A percentile compares a stretch with the other conserved stretches of the same genome.
Evolutionary conservation across 2,329 filamentous ascomycete species (phyloP).

Genomic region (Geosmithia putterillii): DNA sequence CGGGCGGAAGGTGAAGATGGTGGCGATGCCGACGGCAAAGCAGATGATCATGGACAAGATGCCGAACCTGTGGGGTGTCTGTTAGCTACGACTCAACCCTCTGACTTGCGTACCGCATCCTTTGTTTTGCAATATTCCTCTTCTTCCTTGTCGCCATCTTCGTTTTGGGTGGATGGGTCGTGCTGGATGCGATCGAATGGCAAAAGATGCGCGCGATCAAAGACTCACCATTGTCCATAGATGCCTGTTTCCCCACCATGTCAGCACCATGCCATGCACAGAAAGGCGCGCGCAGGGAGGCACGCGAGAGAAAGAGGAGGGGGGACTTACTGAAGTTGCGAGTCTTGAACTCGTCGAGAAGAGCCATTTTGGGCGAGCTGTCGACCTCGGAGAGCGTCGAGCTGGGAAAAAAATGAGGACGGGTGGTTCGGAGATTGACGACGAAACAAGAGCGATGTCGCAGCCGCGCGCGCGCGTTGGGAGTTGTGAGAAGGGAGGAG

Average conservation of each 20-base stretch:
- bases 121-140: too few relatives aligned
- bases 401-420: too few relatives aligned
- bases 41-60: conserved; percentile 60
- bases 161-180: too few relatives aligned
- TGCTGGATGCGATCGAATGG: background rate
- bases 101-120: too few relatives aligned
- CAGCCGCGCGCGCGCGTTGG: background rate
- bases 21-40: conserved; percentile 56
- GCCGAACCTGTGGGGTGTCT: conserved; percentile 40
- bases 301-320: background rate
- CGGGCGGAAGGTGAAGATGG: conserved; percentile 44
- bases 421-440: too few relatives aligned
- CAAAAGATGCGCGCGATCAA: conserved; percentile 1
- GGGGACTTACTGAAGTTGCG: conserved; percentile 58
- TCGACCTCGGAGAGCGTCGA: background rate
- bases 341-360: conserved; percentile 60
- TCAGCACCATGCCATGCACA: conserved; percentile 15
- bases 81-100: too few relatives aligned
- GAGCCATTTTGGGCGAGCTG: conserved; percentile 42
- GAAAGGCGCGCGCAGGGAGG: conserved; percentile 2
- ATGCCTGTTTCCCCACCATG: conserved; percentile 38
- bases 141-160: background rate
- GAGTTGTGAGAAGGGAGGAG: too few relatives aligned
- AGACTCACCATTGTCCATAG: conserved; percentile 61
- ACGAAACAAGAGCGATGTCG: too few relatives aligned